A percentile compares a stretch with the other conserved stretches of the same genome.
These are phyloP conservation scores for Cytospora chrysosperma DNA, from an alignment of 2,329 filamentous ascomycete species.

Conservation along the genomic window DNA sequence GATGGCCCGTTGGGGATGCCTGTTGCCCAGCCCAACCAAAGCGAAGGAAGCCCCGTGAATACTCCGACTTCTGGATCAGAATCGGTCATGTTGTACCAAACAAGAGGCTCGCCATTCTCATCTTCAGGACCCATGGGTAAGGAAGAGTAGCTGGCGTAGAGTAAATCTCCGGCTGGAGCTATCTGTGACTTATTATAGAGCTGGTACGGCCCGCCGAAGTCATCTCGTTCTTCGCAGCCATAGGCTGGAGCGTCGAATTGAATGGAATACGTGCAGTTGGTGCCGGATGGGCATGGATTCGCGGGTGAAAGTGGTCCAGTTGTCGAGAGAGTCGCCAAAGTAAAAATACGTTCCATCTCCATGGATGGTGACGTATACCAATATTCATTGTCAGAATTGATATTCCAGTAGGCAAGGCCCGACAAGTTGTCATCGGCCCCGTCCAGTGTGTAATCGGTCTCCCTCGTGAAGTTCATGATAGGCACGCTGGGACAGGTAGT, in stretches of 20 bases:
- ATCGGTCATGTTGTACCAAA: conserved; percentile 20
- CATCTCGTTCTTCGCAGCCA: conserved; percentile 19
- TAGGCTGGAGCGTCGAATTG: conserved; percentile 20
- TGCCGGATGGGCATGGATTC: conserved; percentile 22
- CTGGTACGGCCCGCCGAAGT: conserved; percentile 20
- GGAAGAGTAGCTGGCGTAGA: conserved; percentile 25
- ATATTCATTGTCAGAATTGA: not conserved
- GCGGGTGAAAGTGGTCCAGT: conserved; percentile 13
- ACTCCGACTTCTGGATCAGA: conserved; percentile 16
- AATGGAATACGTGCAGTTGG: conserved; percentile 19
- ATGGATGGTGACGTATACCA: conserved; percentile 17
- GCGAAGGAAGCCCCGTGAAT: conserved; percentile 18
- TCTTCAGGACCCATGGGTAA: conserved; percentile 19
- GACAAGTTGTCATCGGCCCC: conserved; percentile 11
- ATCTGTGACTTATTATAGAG: conserved; percentile 17
- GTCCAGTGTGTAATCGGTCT: conserved; percentile 18
- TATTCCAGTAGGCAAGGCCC: conserved; percentile 23
- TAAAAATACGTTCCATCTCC: conserved; percentile 16
- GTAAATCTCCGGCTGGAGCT: conserved; percentile 15
- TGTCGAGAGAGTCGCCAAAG: conserved; percentile 19
- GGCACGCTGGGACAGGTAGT: conserved; percentile 19
- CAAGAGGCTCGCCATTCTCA: conserved; percentile 17
- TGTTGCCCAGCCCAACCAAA: conserved; percentile 24
- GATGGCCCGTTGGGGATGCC: conserved; percentile 3
- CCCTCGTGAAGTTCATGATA: conserved; percentile 21